phyloP scores from a whole-genome alignment of 306 rosid species.

The Erythrophleum fordii region DNA sequence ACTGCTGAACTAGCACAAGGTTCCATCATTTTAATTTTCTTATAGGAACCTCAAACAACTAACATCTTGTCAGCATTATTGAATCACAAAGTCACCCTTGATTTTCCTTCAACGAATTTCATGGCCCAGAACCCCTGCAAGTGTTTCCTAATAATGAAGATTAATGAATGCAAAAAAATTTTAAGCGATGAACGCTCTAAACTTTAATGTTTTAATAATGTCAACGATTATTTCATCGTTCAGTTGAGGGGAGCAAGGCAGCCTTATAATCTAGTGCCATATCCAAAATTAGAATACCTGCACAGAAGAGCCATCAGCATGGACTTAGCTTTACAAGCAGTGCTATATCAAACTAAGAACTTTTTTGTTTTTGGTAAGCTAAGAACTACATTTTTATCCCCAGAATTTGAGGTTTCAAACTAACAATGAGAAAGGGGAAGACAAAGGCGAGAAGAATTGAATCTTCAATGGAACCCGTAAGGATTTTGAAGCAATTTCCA shows the following conservation, averaged over 20 bases:
- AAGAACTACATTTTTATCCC: background rate
- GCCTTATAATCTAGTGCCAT: background rate
- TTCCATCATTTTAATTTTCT: background rate
- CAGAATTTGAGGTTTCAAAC: slow-evolving; percentile 4
- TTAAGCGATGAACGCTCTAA: background rate
- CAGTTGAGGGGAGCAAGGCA: background rate
- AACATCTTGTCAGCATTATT: background rate
- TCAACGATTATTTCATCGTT: background rate
- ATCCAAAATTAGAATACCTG: background rate
- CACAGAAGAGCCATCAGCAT: background rate
- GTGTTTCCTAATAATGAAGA: background rate
- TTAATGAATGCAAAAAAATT: background rate
- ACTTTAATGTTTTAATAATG: background rate
- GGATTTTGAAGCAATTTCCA: background rate
- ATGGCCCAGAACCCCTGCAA: background rate
- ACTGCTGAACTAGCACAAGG: background rate
- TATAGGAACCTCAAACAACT: background rate
- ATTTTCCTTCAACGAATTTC: background rate
- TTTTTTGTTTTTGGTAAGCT: background rate
- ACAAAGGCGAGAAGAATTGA: background rate
- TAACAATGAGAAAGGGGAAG: background rate
- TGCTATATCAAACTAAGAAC: background rate
- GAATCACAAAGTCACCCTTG: background rate
- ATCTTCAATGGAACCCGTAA: background rate
- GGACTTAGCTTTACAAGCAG: background rate